A percentile compares a stretch with the other conserved stretches of the same genome.
These are phyloP conservation scores for Trichosporon ovoides DNA, from an alignment of 1,284 basidiomycete species.

Conservation along the genomic window DNA sequence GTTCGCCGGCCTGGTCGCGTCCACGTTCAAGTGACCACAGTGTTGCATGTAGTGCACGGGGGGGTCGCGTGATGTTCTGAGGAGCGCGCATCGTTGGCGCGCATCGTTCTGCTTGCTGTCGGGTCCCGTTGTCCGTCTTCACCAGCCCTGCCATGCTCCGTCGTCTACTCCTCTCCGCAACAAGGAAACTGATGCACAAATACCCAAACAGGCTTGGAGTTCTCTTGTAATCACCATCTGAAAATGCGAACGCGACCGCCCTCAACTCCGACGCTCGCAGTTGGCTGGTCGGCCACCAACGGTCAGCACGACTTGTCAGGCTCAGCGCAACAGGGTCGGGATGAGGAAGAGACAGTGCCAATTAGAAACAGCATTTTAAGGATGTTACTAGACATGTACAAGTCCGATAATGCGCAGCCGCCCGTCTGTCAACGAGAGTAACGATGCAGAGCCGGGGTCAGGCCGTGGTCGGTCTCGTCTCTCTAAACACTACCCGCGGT, in stretches of 20 bases:
- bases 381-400: conserved; percentile 6
- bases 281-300: not conserved
- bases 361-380: not conserved
- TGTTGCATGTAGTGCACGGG: not conserved
- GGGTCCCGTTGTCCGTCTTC: too few relatives aligned
- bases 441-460: not conserved
- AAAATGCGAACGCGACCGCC: not conserved
- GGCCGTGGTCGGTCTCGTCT: too few relatives aligned
- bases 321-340: not conserved
- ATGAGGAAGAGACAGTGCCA: not conserved
- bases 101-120: too few relatives aligned
- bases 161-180: not conserved
- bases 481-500: too few relatives aligned
- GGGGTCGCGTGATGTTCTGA: too few relatives aligned
- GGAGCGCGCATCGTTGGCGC: not conserved
- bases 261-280: not conserved
- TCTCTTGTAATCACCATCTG: not conserved
- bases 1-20: conserved; percentile 44
- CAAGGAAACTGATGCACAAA: not conserved
- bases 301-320: not conserved
- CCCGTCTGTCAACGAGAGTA: not conserved
- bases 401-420: not conserved
- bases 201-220: conserved; percentile 5
- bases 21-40: conserved; percentile 24
- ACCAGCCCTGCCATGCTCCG: too few relatives aligned